Evolutionary conservation across 73 alveolate species (phyloP).

Genomic region (Symbiodinium natans): DNA sequence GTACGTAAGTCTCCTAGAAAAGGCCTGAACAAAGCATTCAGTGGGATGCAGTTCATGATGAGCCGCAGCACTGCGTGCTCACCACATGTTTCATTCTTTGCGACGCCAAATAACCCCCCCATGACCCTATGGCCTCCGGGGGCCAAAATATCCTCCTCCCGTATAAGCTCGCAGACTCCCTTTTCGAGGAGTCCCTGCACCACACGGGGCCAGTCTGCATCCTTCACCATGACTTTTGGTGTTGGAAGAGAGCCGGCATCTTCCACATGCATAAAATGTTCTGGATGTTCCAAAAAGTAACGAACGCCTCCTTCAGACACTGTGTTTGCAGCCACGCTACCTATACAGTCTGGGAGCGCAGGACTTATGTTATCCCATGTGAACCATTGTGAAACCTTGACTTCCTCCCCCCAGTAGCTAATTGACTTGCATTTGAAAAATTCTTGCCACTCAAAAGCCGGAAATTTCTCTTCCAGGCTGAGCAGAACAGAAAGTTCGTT

Average conservation of each 20-base stretch:
- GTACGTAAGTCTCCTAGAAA: background rate
- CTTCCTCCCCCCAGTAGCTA: conserved; percentile 41
- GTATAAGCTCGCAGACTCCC: background rate
- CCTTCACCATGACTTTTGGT: background rate
- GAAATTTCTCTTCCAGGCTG: background rate
- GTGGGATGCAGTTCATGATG: background rate
- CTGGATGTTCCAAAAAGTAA: background rate
- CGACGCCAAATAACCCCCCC: background rate
- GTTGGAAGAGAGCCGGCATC: background rate
- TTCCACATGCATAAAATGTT: background rate
- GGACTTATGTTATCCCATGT: conserved; percentile 9
- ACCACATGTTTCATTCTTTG: background rate
- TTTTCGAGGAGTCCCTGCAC: background rate
- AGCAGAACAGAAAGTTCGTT: too few relatives aligned
- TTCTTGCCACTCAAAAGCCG: background rate
- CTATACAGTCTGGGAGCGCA: background rate
- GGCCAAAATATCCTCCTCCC: background rate
- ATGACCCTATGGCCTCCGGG: background rate
- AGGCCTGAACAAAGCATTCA: background rate
- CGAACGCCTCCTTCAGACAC: background rate
- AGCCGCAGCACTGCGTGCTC: background rate
- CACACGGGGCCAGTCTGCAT: background rate
- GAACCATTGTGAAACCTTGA: background rate
- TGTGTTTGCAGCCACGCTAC: background rate
- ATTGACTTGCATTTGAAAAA: background rate